phyloP scores from a whole-genome alignment of 345 rosid genomes.

The Carallia pectinifolia region DNA sequence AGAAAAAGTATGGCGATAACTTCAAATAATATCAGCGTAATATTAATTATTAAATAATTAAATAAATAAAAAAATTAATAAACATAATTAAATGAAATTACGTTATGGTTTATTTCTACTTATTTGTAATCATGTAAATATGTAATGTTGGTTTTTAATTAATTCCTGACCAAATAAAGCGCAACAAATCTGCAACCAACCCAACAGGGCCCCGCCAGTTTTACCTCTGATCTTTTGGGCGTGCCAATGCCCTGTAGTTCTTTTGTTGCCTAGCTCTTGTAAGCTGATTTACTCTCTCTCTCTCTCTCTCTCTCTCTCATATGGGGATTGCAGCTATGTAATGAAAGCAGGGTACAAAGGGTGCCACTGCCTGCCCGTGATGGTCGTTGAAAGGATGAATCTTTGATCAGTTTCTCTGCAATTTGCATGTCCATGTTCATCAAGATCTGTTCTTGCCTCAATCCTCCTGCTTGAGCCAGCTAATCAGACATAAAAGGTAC shows the following conservation, averaged over 20 bases:
- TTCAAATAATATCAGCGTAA: too few species aligned
- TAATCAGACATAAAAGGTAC: conserved; percentile 19
- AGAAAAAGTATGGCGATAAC: too few species aligned
- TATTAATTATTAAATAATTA: too few species aligned
- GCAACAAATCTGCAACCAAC: conserved; percentile 34
- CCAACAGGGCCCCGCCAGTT: conserved; percentile 22
- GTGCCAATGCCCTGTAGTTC: neutral
- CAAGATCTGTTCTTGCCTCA: conserved; percentile 26
- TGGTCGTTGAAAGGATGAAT: conserved; percentile 21
- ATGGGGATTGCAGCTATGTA: conserved; percentile 22
- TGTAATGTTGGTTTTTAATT: conserved; percentile 9
- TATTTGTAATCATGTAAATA: too few species aligned
- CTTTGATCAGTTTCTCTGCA: conserved; percentile 5
- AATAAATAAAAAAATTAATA: too few species aligned
- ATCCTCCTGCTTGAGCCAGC: conserved; percentile 9
- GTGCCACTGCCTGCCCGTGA: neutral
- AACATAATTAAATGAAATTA: too few species aligned
- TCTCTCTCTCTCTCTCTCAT: neutral
- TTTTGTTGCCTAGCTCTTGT: conserved; percentile 17
- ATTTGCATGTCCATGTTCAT: conserved; percentile 4
- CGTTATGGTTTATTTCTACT: too few species aligned
- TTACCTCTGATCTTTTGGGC: neutral
- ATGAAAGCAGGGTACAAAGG: conserved; percentile 14
- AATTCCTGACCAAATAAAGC: conserved; percentile 5
- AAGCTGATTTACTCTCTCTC: conserved; percentile 1